These are phyloP conservation scores for Colletotrichum endophyticum DNA, from an alignment of 2,329 filamentous ascomycete species.

Conservation along the genomic window DNA sequence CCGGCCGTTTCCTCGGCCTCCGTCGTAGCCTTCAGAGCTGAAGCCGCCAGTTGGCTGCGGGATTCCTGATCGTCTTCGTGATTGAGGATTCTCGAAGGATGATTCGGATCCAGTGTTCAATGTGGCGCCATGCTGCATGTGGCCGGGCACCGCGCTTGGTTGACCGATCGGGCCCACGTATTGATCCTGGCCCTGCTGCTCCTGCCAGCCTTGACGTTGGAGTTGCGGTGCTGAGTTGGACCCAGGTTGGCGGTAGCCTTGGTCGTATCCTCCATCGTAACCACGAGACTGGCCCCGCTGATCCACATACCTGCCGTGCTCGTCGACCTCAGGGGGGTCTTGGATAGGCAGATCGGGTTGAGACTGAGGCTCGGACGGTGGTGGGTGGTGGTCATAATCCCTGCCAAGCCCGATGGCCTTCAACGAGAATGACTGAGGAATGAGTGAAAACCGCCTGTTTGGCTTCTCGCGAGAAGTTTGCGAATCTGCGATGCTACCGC, in stretches of 20 bases:
- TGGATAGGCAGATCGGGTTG: slow-evolving; percentile 60
- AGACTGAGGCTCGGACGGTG: slow-evolving; percentile 50
- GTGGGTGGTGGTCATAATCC: slow-evolving; percentile 51
- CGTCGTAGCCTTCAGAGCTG: slow-evolving; percentile 47
- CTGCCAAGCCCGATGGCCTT: slow-evolving; percentile 67
- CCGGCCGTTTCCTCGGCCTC: slow-evolving; percentile 27
- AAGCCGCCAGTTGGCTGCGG: slow-evolving; percentile 47
- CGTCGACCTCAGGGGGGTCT: slow-evolving; percentile 44
- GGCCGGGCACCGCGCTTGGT: slow-evolving; percentile 49
- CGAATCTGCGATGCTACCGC: slow-evolving; percentile 67
- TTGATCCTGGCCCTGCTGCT: slow-evolving; percentile 37
- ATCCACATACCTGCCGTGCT: slow-evolving; percentile 40
- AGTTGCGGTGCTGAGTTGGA: slow-evolving; percentile 29
- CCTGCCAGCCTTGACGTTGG: slow-evolving; percentile 31
- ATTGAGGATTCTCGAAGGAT: slow-evolving; percentile 47
- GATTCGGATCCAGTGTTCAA: slow-evolving; percentile 59
- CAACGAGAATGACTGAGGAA: slow-evolving; percentile 68
- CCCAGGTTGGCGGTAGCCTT: slow-evolving; percentile 13
- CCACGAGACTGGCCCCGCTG: slow-evolving; percentile 18
- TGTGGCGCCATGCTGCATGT: slow-evolving; percentile 51
- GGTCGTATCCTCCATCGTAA: slow-evolving; percentile 18
- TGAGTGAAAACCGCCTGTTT: slow-evolving; percentile 71
- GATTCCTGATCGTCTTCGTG: slow-evolving; percentile 40
- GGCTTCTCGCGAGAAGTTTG: slow-evolving; percentile 62
- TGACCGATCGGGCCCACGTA: slow-evolving; percentile 37